Percentiles rank a stretch among this genome's conserved stretches.
These are phyloP conservation scores for Daedaleopsis sinensis DNA, from an alignment of 768 basidiomycete species.

Conservation along the genomic window DNA sequence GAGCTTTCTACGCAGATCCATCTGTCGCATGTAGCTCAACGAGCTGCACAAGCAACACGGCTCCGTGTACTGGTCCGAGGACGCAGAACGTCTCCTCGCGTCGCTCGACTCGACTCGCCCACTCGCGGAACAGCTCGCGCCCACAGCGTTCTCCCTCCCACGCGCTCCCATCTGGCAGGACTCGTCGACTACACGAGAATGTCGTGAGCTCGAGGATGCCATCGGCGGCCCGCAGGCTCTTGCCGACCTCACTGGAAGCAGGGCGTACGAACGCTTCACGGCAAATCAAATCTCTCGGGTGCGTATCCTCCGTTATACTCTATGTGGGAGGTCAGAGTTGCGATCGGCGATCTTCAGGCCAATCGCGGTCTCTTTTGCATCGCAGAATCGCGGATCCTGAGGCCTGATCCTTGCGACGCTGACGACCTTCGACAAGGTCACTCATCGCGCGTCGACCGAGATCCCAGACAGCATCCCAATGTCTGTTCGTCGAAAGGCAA, in stretches of 20 bases:
- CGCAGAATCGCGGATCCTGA: no score
- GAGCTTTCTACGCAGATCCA: slow-evolving; percentile 20
- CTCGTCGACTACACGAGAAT: slow-evolving; percentile 80
- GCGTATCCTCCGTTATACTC: no score
- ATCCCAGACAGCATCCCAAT: no score
- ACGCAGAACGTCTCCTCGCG: slow-evolving; percentile 53
- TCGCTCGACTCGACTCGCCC: slow-evolving; percentile 52
- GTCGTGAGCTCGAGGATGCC: slow-evolving; percentile 62
- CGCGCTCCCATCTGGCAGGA: slow-evolving; percentile 91
- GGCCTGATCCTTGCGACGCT: no score
- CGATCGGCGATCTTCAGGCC: no score
- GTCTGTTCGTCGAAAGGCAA: no score
- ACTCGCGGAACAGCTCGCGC: slow-evolving; percentile 61
- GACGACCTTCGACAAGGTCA: no score
- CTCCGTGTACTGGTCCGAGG: slow-evolving; percentile 77
- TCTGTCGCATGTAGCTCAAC: neutral
- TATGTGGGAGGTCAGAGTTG: no score
- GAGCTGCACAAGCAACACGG: slow-evolving; percentile 70
- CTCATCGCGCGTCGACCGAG: no score
- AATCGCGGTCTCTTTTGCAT: no score
- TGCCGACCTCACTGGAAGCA: slow-evolving; percentile 77
- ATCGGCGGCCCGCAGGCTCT: slow-evolving; percentile 73
- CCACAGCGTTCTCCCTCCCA: slow-evolving; percentile 65
- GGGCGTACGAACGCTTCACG: slow-evolving; percentile 88
- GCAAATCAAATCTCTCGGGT: slow-evolving; percentile 84